Evolutionary conservation across 139 green algal genomes (phyloP), one percentile per base, ranked within the genome.

Genomic region (Tetraselmis striata): DNA sequence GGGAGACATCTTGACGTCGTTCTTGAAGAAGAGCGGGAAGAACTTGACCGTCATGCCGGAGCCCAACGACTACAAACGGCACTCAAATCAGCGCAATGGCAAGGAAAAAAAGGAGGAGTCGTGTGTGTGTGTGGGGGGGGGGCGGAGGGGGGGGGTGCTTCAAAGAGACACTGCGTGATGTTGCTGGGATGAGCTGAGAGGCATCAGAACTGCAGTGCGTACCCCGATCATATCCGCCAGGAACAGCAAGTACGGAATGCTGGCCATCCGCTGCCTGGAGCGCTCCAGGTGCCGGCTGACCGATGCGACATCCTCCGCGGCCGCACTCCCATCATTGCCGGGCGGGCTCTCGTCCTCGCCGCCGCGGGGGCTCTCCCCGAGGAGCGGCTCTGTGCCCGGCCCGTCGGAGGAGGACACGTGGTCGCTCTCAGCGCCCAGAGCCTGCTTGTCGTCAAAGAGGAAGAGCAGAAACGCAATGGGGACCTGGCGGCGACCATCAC

Each of bases 21-120:
- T 31, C 25, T 77, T 77, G 74, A 77, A 77, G 25, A 77, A 77
- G 23, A 77, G 74, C 22, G 74, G 74, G 25, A 77, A 77, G 25
- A 77, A 77, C 74, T 77, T 77, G 25, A 77, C 74, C 25, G 74
- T 77, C 74, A 77, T 77, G 2, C 74, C 74, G 5, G 74, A 29
- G 74, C 74, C 74, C 11, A 67, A 18, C 18, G 45, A 67, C 45
- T 67, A 18, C 45, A 18, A 5, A 67, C n/a, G n/a, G n/a, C n/a
- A n/a, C n/a, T n/a, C n/a, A n/a, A n/a, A n/a, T n/a, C n/a, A n/a
- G n/a, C n/a, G n/a, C n/a, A n/a, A n/a, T n/a, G n/a, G n/a, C n/a
- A n/a, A n/a, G n/a, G n/a, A n/a, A n/a, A n/a, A n/a, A n/a, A n/a
- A n/a, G n/a, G n/a, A n/a, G n/a, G n/a, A n/a, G n/a, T n/a, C n/a